phyloP scores from a whole-genome alignment of 352 stramenopile species.

The Phytophthora kernoviae region DNA sequence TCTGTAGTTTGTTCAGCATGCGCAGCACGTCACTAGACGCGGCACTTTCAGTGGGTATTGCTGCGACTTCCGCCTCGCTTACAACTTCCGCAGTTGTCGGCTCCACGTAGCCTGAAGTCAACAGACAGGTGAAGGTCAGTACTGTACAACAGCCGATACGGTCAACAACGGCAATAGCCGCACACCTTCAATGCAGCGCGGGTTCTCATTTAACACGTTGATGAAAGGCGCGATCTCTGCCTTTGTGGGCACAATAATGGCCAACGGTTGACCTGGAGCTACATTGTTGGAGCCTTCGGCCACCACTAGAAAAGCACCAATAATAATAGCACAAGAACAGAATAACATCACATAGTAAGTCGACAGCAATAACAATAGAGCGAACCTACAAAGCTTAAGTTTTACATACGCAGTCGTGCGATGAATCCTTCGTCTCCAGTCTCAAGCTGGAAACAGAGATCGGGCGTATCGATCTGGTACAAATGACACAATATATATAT shows the following conservation, averaged over 20 bases:
- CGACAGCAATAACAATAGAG: not conserved
- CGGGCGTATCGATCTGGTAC: slow-evolving; percentile 80
- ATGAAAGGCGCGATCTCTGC: slow-evolving; percentile 70
- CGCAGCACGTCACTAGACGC: slow-evolving; percentile 74
- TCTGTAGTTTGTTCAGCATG: slow-evolving; percentile 77
- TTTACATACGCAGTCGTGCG: slow-evolving; percentile 66
- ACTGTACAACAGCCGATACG: not conserved
- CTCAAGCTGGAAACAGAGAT: slow-evolving; percentile 82
- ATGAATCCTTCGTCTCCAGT: slow-evolving; percentile 81
- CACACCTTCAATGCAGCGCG: slow-evolving; percentile 69
- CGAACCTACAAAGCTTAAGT: not conserved
- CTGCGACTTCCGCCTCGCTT: slow-evolving; percentile 19
- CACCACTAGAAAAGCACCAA: slow-evolving; percentile 61
- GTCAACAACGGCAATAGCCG: not conserved
- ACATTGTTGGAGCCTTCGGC: slow-evolving; percentile 59
- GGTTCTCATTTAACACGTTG: slow-evolving; percentile 54
- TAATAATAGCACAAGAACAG: slow-evolving; percentile 4
- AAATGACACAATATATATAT: slow-evolving; percentile 2
- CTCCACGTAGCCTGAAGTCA: slow-evolving; percentile 40
- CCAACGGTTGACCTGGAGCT: slow-evolving; percentile 67
- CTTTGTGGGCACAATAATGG: slow-evolving; percentile 74
- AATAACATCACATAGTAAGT: slow-evolving; percentile 9
- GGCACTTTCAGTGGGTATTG: slow-evolving; percentile 33
- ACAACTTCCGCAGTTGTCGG: slow-evolving; percentile 10
- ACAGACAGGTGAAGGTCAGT: not conserved